Percentiles rank a stretch among this genome's conserved stretches.
These are phyloP conservation scores for Microstegium vimineum DNA, from an alignment of 176 grass and related monocot genomes.

Conservation along the genomic window DNA sequence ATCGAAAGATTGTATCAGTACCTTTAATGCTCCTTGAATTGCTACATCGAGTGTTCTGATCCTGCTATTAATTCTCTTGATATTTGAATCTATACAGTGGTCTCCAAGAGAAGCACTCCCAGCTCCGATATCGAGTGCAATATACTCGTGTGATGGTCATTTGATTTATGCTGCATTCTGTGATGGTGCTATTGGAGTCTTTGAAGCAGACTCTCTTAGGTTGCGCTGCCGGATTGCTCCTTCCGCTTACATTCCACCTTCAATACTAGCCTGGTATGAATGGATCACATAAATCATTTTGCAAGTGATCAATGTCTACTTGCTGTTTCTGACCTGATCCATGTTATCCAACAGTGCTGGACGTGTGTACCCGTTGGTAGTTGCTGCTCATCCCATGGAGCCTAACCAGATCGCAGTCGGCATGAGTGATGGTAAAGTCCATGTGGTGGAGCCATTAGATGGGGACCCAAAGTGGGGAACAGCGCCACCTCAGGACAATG, in stretches of 20 bases:
- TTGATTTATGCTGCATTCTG: slow-evolving; percentile 79
- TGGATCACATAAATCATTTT: not conserved
- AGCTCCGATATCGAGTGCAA: slow-evolving; percentile 89
- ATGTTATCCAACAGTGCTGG: slow-evolving; percentile 47
- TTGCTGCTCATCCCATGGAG: slow-evolving; percentile 90
- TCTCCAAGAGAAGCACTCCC: slow-evolving; percentile 71
- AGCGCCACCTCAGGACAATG: slow-evolving; percentile 68
- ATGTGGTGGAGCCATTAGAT: slow-evolving; percentile 88
- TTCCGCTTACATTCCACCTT: slow-evolving; percentile 76
- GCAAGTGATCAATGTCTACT: not conserved
- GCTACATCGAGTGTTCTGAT: not conserved
- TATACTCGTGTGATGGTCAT: slow-evolving; percentile 93
- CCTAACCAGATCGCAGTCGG: slow-evolving; percentile 92
- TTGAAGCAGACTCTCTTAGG: slow-evolving; percentile 79
- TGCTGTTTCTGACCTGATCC: not conserved
- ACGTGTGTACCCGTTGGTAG: slow-evolving; percentile 59
- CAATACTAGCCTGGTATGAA: slow-evolving; percentile 66
- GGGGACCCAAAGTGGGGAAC: slow-evolving; percentile 79
- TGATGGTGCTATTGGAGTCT: slow-evolving; percentile 94
- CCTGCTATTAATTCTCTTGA: slow-evolving; percentile 8
- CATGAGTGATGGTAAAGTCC: slow-evolving; percentile 87
- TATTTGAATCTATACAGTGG: slow-evolving; percentile 56
- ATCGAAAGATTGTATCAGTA: not conserved
- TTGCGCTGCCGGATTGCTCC: slow-evolving; percentile 82
- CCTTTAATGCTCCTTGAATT: not conserved